Evolutionary conservation across 2,329 filamentous ascomycete species (phyloP), one percentile per base, ranked within the genome.

Genomic region (Penicillium sp.): DNA sequence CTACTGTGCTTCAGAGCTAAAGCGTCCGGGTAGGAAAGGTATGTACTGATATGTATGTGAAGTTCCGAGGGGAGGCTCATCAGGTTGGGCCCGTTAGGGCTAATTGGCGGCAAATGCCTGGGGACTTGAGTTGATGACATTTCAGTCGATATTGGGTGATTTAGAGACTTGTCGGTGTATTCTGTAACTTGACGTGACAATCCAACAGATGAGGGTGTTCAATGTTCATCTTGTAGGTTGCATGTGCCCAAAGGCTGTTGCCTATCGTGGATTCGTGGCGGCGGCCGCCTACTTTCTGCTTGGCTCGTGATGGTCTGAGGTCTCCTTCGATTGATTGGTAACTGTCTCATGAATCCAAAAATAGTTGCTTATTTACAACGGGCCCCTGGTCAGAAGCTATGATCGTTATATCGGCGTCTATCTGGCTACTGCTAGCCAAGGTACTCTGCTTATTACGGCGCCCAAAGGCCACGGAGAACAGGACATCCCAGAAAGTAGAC

Each of bases 21-120:
- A 0, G 86, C 85, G 54, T 89, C 85, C 0, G 86, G 86, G 53
- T 88, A 88, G 28, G 78, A 78, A 50, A 88, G 80, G 46, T 80
- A 72, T 10, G 74, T 64, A 28, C 80, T 73, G 47, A 88, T 83
- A 41, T 81, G 75, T 1, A 85, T 64, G 57, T 87, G 85, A n/a
- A 88, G 74, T 60, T 89, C 86, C 0, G 81, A 74, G 2, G 86
- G 86, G 2, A 88, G 72, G 13, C 69, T 66, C 64, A 76, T 72
- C 29, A 84, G 62, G n/a, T 61, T 62, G 10, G 51, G 37, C 4
- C 19, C 34, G n/a, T 61, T 62, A 11, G 51, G 37, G 6, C 19
- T 35, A 41, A 35, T 33, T 8, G 9, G 11, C 10, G 29, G 34
- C 19, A 13, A 19, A 13, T 0, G 4, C 16, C 39, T 18, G n/a